Conservation (phyloP, 2,329 filamentous ascomycete species). For the Rhynchosporium secalis region DNA sequence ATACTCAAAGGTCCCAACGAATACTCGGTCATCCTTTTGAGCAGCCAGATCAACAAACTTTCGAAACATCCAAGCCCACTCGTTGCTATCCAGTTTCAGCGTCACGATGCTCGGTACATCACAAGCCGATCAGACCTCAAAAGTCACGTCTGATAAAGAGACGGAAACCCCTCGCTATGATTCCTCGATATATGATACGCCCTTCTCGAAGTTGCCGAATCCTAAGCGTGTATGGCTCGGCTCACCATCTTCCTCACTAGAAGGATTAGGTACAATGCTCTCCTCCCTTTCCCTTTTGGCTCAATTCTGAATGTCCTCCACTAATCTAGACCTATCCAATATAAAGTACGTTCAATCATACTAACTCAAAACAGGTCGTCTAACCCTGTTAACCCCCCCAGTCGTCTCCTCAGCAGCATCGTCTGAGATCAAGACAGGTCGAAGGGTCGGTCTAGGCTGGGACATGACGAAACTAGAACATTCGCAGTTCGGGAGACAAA, state of each 20-base stretch:
- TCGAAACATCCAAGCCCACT: too few species aligned
- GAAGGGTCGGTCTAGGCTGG: slow-evolving; percentile 54
- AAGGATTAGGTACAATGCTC: slow-evolving; percentile 26
- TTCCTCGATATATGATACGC: slow-evolving; percentile 28
- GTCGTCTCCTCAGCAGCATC: slow-evolving; percentile 51
- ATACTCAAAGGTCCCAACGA: too few species aligned
- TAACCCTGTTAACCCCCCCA: slow-evolving; percentile 52
- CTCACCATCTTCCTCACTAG: slow-evolving; percentile 25
- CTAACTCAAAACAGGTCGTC: slow-evolving; percentile 34
- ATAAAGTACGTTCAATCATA: too few species aligned
- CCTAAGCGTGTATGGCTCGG: slow-evolving; percentile 33
- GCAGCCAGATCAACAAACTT: too few species aligned
- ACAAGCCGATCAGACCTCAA: not conserved
- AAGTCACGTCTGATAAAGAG: not conserved
- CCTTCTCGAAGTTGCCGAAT: slow-evolving; percentile 28
- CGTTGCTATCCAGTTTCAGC: not conserved
- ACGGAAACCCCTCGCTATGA: slow-evolving; percentile 23
- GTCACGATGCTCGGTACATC: not conserved
- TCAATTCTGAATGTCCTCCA: not conserved
- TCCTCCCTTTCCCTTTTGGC: not conserved
- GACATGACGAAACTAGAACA: slow-evolving; percentile 56
- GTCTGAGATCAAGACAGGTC: slow-evolving; percentile 52
- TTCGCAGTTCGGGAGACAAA: slow-evolving; percentile 53
- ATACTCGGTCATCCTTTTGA: too few species aligned
- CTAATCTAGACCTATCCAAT: not conserved